Conservation (phyloP, 305 asterid species). For the Nicotiana rustica region DNA sequence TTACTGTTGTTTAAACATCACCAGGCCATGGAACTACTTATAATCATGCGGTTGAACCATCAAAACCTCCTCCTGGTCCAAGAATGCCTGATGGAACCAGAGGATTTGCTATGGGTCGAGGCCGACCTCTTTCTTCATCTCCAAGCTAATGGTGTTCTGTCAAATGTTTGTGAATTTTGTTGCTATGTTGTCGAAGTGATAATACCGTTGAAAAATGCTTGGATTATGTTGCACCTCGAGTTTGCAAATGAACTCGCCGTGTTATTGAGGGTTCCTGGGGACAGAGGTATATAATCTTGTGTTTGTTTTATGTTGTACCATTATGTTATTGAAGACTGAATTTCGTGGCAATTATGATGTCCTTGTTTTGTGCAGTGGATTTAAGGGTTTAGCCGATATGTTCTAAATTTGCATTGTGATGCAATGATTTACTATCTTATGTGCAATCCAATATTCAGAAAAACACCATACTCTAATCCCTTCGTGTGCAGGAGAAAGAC, state of each 20-base stretch:
- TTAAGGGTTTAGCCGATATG: not conserved
- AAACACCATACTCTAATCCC: not conserved
- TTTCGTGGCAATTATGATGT: not conserved
- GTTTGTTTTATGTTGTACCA: conserved; percentile 22
- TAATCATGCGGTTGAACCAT: conserved; percentile 57
- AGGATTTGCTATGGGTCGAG: conserved; percentile 95
- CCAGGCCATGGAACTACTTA: conserved; percentile 72
- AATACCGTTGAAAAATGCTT: not conserved
- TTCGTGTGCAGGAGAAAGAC: not conserved
- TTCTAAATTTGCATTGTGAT: not conserved
- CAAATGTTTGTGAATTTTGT: conserved; percentile 15
- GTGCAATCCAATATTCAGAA: not conserved
- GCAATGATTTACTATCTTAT: not conserved
- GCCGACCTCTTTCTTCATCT: conserved; percentile 63
- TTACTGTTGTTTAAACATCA: conserved; percentile 29
- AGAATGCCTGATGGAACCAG: conserved; percentile 97
- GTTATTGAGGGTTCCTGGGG: not conserved
- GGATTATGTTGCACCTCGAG: not conserved
- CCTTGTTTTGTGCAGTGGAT: not conserved
- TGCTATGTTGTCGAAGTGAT: not conserved
- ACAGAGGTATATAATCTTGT: conserved; percentile 11
- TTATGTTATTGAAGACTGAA: not conserved
- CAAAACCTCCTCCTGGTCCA: conserved; percentile 98
- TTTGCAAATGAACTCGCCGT: not conserved
- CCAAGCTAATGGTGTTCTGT: conserved; percentile 29